Base-by-base conservation (phyloP, 805 yeast genomes). In the Myxozyma neotropica region DNA sequence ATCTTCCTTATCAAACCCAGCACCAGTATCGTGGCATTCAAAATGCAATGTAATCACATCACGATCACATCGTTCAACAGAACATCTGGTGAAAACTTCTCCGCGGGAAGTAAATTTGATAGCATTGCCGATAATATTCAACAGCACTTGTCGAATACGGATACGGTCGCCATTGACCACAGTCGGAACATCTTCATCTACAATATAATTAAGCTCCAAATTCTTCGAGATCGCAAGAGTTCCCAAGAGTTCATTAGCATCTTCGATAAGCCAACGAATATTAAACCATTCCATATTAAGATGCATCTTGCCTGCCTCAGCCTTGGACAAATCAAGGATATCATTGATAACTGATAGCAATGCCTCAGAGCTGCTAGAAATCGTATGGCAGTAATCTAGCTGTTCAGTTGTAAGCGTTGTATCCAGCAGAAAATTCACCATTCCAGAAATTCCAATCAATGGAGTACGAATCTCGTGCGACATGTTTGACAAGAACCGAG, bases 391-490 rank as follows among this genome's bases (percentile, higher is more conserved):
- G 50, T 72, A 72, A 48, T 72, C 74, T 52, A 72, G 59, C 63
- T 72, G 75, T 54, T 72, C 75, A 15, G 67, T 64, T 4, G 72
- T 58, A 31, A 72, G 55, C 7, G 66, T 61, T 6, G 75, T 73
- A 46, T 72, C 75, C 49, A 72, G 56, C 48, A 73, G 52, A 47
- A 72, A 72, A 36, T 69, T 68, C 8, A 73, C 74, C 74, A 72
- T 72, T 13, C 75, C 75, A 2, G 74, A 72, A 26, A 72, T 72
- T 4, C 75, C 75, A 58, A 72, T 73, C 51, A 72, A 60, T 15
- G 75, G 75, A 3, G 75, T 72, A 10, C 75, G 67, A 52, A 72
- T 73, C 56, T 72, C 75, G 49, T 72, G 75, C 24, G 73, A 69
- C 75, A 72, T 72, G 57, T 72, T 72, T 8, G 75, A 71, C 45